Evolutionary conservation across 1,284 basidiomycete genomes (phyloP), one percentile per base, ranked within the genome.

Genomic region (Rhodotorula sp.): DNA sequence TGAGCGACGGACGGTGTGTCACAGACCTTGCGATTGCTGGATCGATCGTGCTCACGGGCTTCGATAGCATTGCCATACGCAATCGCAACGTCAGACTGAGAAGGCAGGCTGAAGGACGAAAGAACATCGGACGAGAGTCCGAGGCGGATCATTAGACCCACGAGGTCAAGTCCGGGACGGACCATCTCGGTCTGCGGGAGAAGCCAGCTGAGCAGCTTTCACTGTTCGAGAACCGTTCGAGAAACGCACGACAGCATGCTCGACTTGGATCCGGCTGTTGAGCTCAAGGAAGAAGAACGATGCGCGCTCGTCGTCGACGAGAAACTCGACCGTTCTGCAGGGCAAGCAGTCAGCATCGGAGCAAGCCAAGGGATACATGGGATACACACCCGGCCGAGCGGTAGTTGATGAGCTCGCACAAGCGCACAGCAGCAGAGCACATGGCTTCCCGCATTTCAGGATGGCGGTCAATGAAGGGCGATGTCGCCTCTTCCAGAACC

Each of bases 251-350:
- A 91, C 84, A 1, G 87, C 84, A 76, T 90, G 89, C 80, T 90
- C 90, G 23, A 90, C 89, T 84, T 87, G 89, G 66, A 90, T 85
- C 10, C 89, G 84, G 0, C 88, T 87, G 73, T 91, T 91, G 86
- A 90, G 88, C 79, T 91, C 90, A 25, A 91, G 83, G 77, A 91
- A 91, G 82, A 85, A 90, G 80, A 88, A 90, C 13, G 83, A 79
- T 0, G 83, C 84, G 0, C 84, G 85, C 14, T 81, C 69, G 67
- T 88, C 84, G 75, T 89, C 87, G 7, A 89, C 87, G 4, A 90
- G 81, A 75, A 89, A 89, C 78, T 90, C 89, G 42, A 89, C 85
- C 0, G 88, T 90, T 1, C 88, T 61, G 49, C 27, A 12, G 19
- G 13, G 13, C 7, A 34, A 4, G 5, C 23, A 19, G 27, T 41